These are phyloP conservation scores for Penicillium sp. DNA, from an alignment of 2,329 filamentous ascomycete species.

Conservation along the genomic window DNA sequence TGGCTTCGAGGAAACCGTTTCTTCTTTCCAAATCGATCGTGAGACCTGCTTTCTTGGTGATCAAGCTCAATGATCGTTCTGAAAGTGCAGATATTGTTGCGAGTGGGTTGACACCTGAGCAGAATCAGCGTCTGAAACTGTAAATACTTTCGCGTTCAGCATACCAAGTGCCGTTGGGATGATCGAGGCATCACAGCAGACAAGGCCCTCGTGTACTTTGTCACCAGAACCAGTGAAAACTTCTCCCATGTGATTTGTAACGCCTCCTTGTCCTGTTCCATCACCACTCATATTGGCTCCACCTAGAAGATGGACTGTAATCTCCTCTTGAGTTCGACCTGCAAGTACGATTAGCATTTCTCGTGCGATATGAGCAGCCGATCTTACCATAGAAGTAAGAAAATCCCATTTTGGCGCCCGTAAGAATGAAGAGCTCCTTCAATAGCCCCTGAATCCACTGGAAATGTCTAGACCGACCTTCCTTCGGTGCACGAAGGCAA, in stretches of 20 bases:
- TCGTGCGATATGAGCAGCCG: background rate
- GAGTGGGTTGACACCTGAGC: background rate
- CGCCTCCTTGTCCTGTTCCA: background rate
- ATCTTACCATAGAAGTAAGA: background rate
- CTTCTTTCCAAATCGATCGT: background rate
- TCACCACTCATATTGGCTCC: background rate
- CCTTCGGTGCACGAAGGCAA: background rate
- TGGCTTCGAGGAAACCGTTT: background rate
- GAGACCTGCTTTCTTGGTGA: background rate
- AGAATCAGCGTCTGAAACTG: background rate
- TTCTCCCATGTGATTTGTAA: background rate
- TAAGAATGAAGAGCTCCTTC: background rate
- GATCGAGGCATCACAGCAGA: background rate
- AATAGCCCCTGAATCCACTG: background rate
- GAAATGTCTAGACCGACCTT: background rate
- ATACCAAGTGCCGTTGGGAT: background rate
- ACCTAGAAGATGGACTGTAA: background rate
- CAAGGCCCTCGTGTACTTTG: background rate
- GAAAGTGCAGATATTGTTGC: background rate
- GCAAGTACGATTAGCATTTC: background rate
- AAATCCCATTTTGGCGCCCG: background rate
- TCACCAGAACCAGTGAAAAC: background rate
- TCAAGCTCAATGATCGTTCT: background rate
- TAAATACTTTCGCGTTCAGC: background rate
- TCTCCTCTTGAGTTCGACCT: background rate